Evolutionary conservation across 306 rosid genomes (phyloP).

Genomic region (Neltuma alba): DNA sequence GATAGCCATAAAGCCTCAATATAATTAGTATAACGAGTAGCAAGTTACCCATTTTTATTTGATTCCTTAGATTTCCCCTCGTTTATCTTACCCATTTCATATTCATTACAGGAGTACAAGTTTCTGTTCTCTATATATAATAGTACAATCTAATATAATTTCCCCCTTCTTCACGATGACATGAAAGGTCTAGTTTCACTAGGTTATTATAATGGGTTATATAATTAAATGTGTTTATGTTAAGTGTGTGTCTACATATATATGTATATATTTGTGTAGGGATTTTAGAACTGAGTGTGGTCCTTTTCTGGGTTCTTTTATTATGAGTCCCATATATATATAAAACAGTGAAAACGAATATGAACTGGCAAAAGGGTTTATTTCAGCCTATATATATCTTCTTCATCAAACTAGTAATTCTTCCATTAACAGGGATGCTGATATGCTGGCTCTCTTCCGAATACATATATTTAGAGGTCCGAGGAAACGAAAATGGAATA

Average conservation of each 20-base stretch:
- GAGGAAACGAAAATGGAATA: background rate
- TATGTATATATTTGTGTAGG: background rate
- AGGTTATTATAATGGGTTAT: background rate
- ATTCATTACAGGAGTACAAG: background rate
- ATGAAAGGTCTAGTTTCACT: background rate
- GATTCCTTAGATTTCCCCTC: background rate
- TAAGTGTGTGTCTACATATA: background rate
- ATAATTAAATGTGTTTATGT: background rate
- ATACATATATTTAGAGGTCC: background rate
- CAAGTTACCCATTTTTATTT: background rate
- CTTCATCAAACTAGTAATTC: background rate
- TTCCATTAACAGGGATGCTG: background rate
- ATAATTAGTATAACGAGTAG: background rate
- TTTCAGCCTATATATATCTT: background rate
- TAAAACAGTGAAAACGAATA: background rate
- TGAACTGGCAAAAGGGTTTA: slow-evolving; percentile 2
- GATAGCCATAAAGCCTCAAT: background rate
- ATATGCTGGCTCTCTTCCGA: background rate
- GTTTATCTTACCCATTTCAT: slow-evolving; percentile 2
- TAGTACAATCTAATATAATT: background rate
- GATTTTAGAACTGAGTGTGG: slow-evolving; percentile 15
- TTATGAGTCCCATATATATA: slow-evolving; percentile 18
- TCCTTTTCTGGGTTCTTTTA: slow-evolving; percentile 10
- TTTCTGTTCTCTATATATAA: background rate
- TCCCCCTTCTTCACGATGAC: background rate